Conservation (phyloP, 495 filamentous ascomycete species). For the Hypoxylon perforatum region DNA sequence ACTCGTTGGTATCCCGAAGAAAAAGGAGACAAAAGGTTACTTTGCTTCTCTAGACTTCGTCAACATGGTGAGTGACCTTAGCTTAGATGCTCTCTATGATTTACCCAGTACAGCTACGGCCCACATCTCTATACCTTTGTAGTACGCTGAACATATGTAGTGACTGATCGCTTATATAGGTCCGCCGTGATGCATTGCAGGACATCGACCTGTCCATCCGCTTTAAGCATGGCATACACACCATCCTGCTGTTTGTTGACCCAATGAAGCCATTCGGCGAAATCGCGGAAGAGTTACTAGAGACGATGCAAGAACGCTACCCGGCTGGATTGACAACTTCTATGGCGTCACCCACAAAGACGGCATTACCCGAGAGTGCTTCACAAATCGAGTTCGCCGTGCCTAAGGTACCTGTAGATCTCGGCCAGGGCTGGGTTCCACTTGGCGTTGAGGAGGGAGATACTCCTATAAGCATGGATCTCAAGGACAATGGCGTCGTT, state of each 20-base stretch:
- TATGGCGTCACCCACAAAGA: conserved; percentile 29
- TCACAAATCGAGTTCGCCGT: conserved; percentile 56
- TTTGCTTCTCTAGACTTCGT: neutral
- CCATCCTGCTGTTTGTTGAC: conserved; percentile 76
- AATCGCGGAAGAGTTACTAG: conserved; percentile 72
- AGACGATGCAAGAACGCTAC: conserved; percentile 60
- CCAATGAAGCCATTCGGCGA: conserved; percentile 68
- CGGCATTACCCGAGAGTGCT: conserved; percentile 50
- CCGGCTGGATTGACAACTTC: conserved; percentile 56
- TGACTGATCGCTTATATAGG: conserved; percentile 10
- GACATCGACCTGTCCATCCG: conserved; percentile 70
- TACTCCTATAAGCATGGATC: conserved; percentile 50
- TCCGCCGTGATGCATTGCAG: conserved; percentile 39
- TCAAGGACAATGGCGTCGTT: conserved; percentile 68
- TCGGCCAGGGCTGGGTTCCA: conserved; percentile 53
- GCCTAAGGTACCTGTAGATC: conserved; percentile 46
- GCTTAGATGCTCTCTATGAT: conserved; percentile 5
- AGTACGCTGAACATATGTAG: no score
- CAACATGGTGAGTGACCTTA: conserved; percentile 40
- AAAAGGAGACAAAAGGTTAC: neutral
- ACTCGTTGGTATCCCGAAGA: neutral
- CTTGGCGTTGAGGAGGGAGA: conserved; percentile 49
- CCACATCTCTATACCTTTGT: no score
- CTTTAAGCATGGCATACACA: conserved; percentile 83
- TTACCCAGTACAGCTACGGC: neutral